phyloP scores from a whole-genome alignment of 495 filamentous ascomycete genomes.

The Aspergillus asperescens region DNA sequence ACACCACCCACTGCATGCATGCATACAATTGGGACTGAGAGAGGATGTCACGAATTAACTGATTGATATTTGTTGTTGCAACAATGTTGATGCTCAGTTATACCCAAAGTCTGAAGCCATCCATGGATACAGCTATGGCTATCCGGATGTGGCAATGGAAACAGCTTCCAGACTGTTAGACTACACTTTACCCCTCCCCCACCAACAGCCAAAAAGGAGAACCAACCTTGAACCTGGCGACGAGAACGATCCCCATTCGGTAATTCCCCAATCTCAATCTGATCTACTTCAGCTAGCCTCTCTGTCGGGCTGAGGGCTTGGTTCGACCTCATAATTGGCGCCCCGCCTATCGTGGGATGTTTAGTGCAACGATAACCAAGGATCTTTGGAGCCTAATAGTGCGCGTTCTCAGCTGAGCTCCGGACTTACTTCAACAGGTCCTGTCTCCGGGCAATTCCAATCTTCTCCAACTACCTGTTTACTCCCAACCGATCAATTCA shows the following conservation, averaged over 20 bases:
- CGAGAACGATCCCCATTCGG: background rate
- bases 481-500: background rate
- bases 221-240: background rate
- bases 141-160: background rate
- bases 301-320: background rate
- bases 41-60: no score
- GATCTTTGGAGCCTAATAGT: slow-evolving; percentile 2
- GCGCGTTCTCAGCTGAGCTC: background rate
- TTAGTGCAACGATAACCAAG: slow-evolving; percentile 7
- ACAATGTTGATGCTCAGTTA: no score
- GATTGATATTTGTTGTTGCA: no score
- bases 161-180: no score
- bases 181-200: background rate
- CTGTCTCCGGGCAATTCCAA: no score
- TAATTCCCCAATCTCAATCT: background rate
- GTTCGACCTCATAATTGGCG: slow-evolving; percentile 4
- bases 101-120: background rate
- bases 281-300: background rate
- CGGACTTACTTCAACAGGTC: background rate
- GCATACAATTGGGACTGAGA: no score
- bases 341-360: slow-evolving; percentile 6
- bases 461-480: no score
- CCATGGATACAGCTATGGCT: background rate
- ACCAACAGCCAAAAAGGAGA: background rate
- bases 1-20: no score